phyloP scores from a whole-genome alignment of 1,284 basidiomycete genomes.

The Trametes sp. region DNA sequence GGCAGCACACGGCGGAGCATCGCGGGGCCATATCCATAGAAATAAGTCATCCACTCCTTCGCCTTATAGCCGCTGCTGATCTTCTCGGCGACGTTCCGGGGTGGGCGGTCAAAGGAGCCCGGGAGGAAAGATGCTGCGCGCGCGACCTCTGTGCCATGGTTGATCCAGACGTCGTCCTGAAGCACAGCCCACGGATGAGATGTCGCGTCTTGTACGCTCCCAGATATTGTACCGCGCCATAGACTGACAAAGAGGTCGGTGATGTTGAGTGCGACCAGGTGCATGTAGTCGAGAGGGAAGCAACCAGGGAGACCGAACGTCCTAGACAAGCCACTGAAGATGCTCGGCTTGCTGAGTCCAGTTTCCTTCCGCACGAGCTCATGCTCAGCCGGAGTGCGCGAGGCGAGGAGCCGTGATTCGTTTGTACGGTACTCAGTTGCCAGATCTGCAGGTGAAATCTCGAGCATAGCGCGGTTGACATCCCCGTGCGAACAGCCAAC shows the following conservation, averaged over 20 bases:
- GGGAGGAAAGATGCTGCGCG: conserved; percentile 31
- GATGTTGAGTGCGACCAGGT: conserved; percentile 42
- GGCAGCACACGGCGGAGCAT: conserved; percentile 10
- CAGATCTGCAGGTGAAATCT: background rate
- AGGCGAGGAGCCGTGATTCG: background rate
- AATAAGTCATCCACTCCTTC: conserved; percentile 37
- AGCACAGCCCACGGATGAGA: conserved; percentile 38
- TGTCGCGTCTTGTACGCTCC: conserved; percentile 24
- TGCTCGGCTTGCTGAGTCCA: conserved; percentile 6
- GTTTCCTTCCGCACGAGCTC: background rate
- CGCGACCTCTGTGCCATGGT: conserved; percentile 42
- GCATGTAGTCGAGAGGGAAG: conserved; percentile 48
- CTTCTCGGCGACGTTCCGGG: conserved; percentile 42
- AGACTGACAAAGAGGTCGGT: conserved; percentile 43
- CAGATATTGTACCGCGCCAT: conserved; percentile 42
- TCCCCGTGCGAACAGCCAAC: background rate
- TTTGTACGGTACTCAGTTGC: background rate
- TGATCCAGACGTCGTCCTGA: conserved; percentile 42
- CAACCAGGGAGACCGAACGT: conserved; percentile 36
- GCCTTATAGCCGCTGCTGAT: conserved; percentile 42
- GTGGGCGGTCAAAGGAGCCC: conserved; percentile 38
- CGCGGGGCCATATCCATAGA: conserved; percentile 35
- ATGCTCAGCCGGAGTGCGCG: conserved; percentile 20
- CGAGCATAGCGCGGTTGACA: background rate
- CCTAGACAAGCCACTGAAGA: conserved; percentile 13